Evolutionary conservation across 1,284 basidiomycete genomes (phyloP).

Genomic region (Laetiporus sulphureus): DNA sequence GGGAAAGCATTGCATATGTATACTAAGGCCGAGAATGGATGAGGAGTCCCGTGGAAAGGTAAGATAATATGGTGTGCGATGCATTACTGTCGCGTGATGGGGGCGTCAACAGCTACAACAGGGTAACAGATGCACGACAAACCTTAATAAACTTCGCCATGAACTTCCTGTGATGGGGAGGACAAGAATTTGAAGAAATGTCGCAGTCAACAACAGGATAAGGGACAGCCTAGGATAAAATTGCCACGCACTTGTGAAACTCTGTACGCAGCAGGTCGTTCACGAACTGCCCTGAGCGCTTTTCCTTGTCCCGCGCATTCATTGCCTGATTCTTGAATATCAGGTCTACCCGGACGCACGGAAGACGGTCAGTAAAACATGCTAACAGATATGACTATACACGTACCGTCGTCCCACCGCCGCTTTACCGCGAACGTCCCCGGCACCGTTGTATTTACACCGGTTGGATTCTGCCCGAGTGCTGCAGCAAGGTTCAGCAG

Average conservation of each 20-base stretch:
- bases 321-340: conserved; percentile 97
- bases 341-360: conserved; percentile 48
- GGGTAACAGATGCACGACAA: conserved; percentile 6
- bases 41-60: no score
- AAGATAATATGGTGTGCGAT: no score
- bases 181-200: no score
- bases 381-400: conserved; percentile 13
- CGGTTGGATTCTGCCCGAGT: conserved; percentile 60
- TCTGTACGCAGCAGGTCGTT: conserved; percentile 90
- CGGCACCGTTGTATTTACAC: conserved; percentile 69
- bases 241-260: conserved; percentile 85
- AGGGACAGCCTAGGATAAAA: no score
- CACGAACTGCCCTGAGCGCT: conserved; percentile 76
- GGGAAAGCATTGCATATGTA: no score
- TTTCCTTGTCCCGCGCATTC: conserved; percentile 58
- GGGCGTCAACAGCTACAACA: no score
- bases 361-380: conserved; percentile 1
- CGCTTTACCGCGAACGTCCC: conserved; percentile 88
- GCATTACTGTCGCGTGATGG: no score
- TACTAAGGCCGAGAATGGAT: no score
- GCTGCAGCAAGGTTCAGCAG: conserved; percentile 86
- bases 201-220: no score
- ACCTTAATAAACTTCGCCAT: conserved; percentile 78
- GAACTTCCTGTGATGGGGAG: conserved; percentile 48
- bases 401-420: conserved; percentile 88